Evolutionary conservation across 1,284 basidiomycete species (phyloP), one percentile per base, ranked within the genome.

Genomic region (Ustanciosporium gigantosporum): DNA sequence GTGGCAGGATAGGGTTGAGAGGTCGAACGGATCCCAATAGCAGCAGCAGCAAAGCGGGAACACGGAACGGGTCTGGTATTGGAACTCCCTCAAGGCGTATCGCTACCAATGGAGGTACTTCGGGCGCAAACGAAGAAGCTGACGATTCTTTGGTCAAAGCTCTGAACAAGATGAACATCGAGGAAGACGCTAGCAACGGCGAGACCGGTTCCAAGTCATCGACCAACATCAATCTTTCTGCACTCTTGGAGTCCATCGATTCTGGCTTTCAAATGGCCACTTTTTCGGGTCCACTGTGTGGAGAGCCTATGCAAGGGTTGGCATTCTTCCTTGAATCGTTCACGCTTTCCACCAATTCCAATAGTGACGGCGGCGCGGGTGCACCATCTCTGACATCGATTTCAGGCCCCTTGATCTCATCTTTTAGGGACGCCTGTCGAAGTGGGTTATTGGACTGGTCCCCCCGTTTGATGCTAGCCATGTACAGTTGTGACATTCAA

Each of bases 401-500:
- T 25, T 87, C 87, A 4, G 94, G 89, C 24, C 91, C 90, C 7
- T 81, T 96, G 41, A 93, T 96, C 70, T 90, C 94, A 15, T 84
- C 87, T 6, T 86, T 92, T 34, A 85, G 88, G 74, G 95, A 98
- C 72, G 87, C 89, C 0, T 97, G 91, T 74, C 84, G 89, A 50
- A 86, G 86, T 59, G 92, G 88, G 0, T 78, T 99, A 58, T 81
- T 98, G 36, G 95, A 98, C 79, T 99, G 95, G 95, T 95, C 91
- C 7, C 95, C 95, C 15, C 84, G 95, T 32, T 83, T 98, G 66
- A 91, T 95, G 87, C 82, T 98, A 46, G 95, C 95, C 1, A 97
- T 97, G 91, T 99, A 99, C 80, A 88, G 88, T 5, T 99, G 95
- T 80, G 93, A 98, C 76, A 97, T 99, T 56, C 95, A 97, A 81